These are phyloP conservation scores for Mycena haematopus DNA, from an alignment of 768 basidiomycete species.

Conservation along the genomic window DNA sequence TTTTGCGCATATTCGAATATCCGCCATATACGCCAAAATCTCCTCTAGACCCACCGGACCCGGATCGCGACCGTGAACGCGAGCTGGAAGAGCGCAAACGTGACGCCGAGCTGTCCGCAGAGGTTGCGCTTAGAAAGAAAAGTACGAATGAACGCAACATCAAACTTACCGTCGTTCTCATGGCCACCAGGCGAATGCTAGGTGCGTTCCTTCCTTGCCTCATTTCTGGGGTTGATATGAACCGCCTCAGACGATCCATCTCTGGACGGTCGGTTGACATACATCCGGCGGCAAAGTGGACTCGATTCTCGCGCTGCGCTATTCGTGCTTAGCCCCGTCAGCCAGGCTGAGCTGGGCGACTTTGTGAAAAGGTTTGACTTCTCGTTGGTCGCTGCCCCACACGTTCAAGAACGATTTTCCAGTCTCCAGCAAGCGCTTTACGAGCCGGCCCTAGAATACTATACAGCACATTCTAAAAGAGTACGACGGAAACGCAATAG, in stretches of 20 bases:
- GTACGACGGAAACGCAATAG: constrained; percentile 89
- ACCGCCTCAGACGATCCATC: constrained; percentile 73
- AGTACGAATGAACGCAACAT: constrained; percentile 83
- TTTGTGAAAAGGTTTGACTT: constrained; percentile 77
- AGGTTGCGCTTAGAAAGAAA: constrained; percentile 83
- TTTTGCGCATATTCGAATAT: constrained; percentile 81
- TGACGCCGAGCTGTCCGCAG: constrained; percentile 80
- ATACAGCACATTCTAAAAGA: constrained; percentile 90
- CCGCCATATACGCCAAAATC: constrained; percentile 51
- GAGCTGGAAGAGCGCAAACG: constrained; percentile 71
- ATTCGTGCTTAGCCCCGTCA: constrained; percentile 94
- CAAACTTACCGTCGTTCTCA: constrained; percentile 92
- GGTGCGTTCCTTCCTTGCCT: constrained; percentile 53
- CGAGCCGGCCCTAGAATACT: constrained; percentile 92
- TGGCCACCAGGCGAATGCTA: constrained; percentile 88
- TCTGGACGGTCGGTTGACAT: constrained; percentile 84
- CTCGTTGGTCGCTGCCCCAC: background rate
- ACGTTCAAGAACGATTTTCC: constrained; percentile 21
- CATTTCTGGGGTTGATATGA: background rate
- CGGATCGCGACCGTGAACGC: constrained; percentile 61
- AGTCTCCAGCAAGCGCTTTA: constrained; percentile 90
- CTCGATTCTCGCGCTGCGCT: constrained; percentile 91
- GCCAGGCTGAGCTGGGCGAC: constrained; percentile 82
- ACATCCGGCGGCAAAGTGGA: constrained; percentile 84
- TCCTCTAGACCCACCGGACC: constrained; percentile 61